These are phyloP conservation scores for Fusarium marasasianum DNA, from an alignment of 2,329 filamentous ascomycete species.

Conservation along the genomic window DNA sequence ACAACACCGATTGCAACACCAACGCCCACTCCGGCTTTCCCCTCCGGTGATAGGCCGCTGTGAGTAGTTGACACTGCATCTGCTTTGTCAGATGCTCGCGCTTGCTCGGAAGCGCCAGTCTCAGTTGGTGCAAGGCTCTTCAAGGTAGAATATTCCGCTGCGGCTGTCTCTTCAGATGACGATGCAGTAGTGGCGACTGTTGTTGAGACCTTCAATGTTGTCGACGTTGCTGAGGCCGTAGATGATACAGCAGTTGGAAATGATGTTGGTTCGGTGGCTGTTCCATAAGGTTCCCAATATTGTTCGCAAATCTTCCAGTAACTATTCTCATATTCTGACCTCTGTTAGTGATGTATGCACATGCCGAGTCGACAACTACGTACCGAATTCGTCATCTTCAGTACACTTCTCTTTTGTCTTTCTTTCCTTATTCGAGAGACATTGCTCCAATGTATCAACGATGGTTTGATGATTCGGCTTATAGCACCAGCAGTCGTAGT, in stretches of 20 bases:
- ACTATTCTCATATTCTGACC: constrained; percentile 39
- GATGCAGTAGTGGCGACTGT: not conserved
- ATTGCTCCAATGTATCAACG: constrained; percentile 37
- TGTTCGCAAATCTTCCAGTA: constrained; percentile 44
- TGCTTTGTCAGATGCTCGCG: not conserved
- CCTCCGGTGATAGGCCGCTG: constrained; percentile 18
- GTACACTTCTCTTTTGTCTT: constrained; percentile 27
- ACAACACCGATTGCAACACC: constrained; percentile 27
- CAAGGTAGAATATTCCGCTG: not conserved
- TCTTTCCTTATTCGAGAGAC: constrained; percentile 31
- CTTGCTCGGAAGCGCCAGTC: not conserved
- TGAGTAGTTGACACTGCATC: not conserved
- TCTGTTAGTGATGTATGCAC: not conserved
- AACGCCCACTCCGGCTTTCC: constrained; percentile 33
- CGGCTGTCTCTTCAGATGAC: not conserved
- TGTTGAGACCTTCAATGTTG: not conserved
- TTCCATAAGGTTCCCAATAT: constrained; percentile 40
- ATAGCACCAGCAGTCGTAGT: constrained; percentile 42
- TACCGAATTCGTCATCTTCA: constrained; percentile 38
- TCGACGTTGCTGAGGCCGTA: not conserved
- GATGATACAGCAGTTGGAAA: constrained; percentile 10
- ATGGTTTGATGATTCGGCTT: constrained; percentile 37
- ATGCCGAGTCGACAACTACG: not conserved
- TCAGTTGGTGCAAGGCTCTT: not conserved
- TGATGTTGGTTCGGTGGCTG: constrained; percentile 33